Base-by-base conservation (phyloP, 2,329 filamentous ascomycete genomes). In the Zarea fungicola region DNA sequence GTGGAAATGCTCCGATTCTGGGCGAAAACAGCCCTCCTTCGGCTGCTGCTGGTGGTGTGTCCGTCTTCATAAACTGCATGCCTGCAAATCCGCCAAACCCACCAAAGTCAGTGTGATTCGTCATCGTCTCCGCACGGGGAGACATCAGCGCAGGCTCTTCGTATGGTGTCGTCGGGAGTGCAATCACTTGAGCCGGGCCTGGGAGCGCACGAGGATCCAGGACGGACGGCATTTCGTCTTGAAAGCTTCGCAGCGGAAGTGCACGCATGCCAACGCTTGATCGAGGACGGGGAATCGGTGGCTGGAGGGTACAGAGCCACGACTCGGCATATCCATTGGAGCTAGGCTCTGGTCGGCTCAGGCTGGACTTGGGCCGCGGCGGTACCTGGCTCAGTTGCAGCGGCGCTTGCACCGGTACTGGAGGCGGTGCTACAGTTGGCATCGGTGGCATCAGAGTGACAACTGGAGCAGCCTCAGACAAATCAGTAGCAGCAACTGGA, bases 71-170 rank as follows among this genome's bases (percentile, higher is more conserved):
- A 52, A 81, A 78, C 31, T 70, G 72, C 70, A 81, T 70, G 10
- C 74, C 76, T 2, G 69, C 58, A 21, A 35, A 31, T 34, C 39
- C 23, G 45, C 22, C 26, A 26, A 51, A 29, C 28, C 29, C 37
- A 16, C 22, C 18, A 22, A 36, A 35, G 37, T 74, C 69, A 48
- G 80, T 78, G 42, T 87, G 80, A 52, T 86, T 84, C 53, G 76
- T 89, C 73, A 90, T 90, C 14, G 83, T 80, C 58, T 86, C 83
- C 1, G 75, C 82, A 36, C 86, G 78, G 0, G 87, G 87, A 3
- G 85, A 89, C 73, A 89, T 76, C 9, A 87, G 66, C 11, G 81
- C 72, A 40, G 81, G 76, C 10, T 77, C 73, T 13, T 72, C 69
- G 29, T 65, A 56, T 11, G 58, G 59, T n/a, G 32, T 16, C 14